These are phyloP conservation scores for Xylaria intraflava DNA, from an alignment of 495 filamentous ascomycete species.

Conservation along the genomic window DNA sequence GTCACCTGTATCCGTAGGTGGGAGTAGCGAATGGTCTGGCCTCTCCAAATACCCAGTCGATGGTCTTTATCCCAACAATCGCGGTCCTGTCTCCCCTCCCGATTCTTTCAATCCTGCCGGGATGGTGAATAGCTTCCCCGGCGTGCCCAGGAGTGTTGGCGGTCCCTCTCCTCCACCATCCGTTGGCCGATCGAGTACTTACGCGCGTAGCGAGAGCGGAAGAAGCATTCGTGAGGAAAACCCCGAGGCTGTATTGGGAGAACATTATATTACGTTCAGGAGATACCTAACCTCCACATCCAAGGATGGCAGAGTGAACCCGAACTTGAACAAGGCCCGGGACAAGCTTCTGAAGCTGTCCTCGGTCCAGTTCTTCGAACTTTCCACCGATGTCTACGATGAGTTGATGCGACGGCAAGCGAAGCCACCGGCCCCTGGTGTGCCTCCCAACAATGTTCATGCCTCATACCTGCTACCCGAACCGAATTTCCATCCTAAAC, in stretches of 20 bases:
- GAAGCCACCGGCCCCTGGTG: constrained; percentile 45
- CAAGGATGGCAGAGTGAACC: constrained; percentile 65
- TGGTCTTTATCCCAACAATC: constrained; percentile 48
- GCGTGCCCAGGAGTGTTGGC: constrained; percentile 43
- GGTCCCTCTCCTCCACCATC: constrained; percentile 82
- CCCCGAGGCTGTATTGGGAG: constrained; percentile 50
- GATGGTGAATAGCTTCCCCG: constrained; percentile 52
- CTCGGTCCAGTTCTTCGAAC: constrained; percentile 87
- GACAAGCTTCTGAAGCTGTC: constrained; percentile 90
- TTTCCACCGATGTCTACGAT: constrained; percentile 96
- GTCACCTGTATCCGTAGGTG: constrained; percentile 74
- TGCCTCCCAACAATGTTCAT: constrained; percentile 43
- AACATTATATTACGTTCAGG: constrained; percentile 77
- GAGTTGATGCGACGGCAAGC: constrained; percentile 82
- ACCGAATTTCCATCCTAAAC: constrained; percentile 86
- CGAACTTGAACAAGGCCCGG: constrained; percentile 75
- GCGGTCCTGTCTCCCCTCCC: constrained; percentile 63
- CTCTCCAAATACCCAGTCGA: constrained; percentile 62
- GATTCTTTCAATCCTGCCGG: constrained; percentile 58
- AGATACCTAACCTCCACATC: constrained; percentile 65
- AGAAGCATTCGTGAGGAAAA: constrained; percentile 45
- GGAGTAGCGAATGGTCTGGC: constrained; percentile 83
- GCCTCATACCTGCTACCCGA: constrained; percentile 75
- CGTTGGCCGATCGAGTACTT: constrained; percentile 67
- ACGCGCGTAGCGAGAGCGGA: constrained; percentile 56